Evolutionary conservation across 345 rosid genomes (phyloP).

Genomic region (Trapa incisa): DNA sequence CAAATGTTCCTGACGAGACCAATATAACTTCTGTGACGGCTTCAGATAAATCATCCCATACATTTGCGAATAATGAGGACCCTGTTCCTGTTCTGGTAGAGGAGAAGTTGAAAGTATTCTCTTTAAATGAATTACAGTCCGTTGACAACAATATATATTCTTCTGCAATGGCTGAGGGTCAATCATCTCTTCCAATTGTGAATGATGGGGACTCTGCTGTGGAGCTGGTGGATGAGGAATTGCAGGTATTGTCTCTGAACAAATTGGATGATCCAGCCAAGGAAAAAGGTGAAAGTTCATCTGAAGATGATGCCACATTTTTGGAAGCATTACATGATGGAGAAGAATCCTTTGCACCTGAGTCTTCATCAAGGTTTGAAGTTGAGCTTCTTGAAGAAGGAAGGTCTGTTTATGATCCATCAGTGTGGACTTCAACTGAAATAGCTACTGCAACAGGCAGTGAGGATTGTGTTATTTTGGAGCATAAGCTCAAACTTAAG

Average conservation of each 20-base stretch:
- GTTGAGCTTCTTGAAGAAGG: slow-evolving; percentile 21
- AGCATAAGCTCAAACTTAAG: slow-evolving; percentile 61
- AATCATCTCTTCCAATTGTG: neutral
- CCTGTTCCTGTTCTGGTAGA: slow-evolving; percentile 13
- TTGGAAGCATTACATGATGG: slow-evolving; percentile 33
- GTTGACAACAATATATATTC: slow-evolving; percentile 10
- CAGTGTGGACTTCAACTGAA: slow-evolving; percentile 73
- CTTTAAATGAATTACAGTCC: slow-evolving; percentile 20
- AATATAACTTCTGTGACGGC: slow-evolving; percentile 8
- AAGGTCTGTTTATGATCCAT: slow-evolving; percentile 40
- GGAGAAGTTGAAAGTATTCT: slow-evolving; percentile 26
- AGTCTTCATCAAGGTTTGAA: slow-evolving; percentile 21
- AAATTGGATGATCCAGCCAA: slow-evolving; percentile 20
- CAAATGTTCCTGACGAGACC: slow-evolving; percentile 8
- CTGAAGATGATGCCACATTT: slow-evolving; percentile 41
- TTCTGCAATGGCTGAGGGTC: neutral
- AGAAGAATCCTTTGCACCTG: slow-evolving; percentile 20
- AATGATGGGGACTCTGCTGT: slow-evolving; percentile 1
- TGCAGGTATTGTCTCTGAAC: slow-evolving; percentile 22
- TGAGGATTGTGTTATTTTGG: slow-evolving; percentile 35
- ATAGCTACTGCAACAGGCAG: slow-evolving; percentile 76
- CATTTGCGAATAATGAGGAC: neutral
- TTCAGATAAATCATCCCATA: neutral
- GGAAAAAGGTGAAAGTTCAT: slow-evolving; percentile 23
- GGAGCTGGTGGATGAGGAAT: slow-evolving; percentile 22